Evolutionary conservation across 1,284 basidiomycete species (phyloP), one percentile per base, ranked within the genome.

Genomic region (Cryptococcus neoformans): DNA sequence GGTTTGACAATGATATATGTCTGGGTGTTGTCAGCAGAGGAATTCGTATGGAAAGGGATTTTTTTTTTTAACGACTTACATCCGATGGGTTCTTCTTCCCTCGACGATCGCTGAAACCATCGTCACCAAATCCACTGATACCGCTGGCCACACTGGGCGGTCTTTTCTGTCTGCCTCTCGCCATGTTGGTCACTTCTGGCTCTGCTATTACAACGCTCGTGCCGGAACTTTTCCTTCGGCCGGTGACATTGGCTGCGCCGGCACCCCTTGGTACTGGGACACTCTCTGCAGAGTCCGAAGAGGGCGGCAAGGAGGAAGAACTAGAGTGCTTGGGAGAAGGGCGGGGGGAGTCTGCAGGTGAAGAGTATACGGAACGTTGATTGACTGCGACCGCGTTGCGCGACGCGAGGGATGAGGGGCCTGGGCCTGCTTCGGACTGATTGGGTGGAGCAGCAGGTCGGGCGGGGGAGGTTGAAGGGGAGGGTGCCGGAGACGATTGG

Each of bases 181-280:
- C n/a, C 2, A 44, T n/a, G 21, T 44, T 49, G 7, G 34, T 57
- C 16, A 54, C 51, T 45, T 65, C 57, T 44, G 64, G 59, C 50
- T 62, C 59, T 16, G 59, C 58, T 21, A 64, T 63, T 6, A 53
- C 48, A 4, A 66, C 63, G 47, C 56, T 64, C 7, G 59, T 49
- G 8, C 57, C 57, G 1, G 64, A 66, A 28, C 53, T 55, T 37
- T 61, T 57, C 9, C 64, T 34, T 44, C 53, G 17, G 9, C 49
- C 42, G 21, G 21, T 21, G 21, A 21, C 21, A 21, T 21, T 21
- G 42, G n/a, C 42, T 10, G 42, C 1, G 42, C n/a, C 42, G 1
- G 21, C 51, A 6, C 41, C 21, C 21, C 21, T 9, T 35, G 37
- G 45, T 10, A 57, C 52, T 12, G 56, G 53, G 1, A 50, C 40